Base-by-base conservation (phyloP, 352 stramenopile genomes). In the Globisporangium carolinianum region DNA sequence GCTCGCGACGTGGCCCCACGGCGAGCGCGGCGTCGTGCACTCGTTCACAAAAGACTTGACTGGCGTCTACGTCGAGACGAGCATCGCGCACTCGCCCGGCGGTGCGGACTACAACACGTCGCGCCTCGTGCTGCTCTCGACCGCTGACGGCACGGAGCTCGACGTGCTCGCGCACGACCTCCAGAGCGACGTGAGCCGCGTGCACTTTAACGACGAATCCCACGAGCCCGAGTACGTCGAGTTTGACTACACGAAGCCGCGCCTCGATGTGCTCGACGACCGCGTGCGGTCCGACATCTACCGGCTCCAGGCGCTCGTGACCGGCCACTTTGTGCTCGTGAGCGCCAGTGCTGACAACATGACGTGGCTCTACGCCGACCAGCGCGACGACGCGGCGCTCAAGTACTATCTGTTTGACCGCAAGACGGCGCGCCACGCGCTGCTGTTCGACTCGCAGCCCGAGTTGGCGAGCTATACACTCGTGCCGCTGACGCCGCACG, bases 361-460 rank as follows among this genome's bases (percentile, higher is more conserved):
- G 18, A 81, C 77, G 14, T 95, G 79, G 82, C 69, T 79, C 18
- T 82, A 62, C 60, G 61, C 55, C 24, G 75, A 75, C 24, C 62
- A 82, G n/a, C 73, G 89, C n/a, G 68, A 95, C 59, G 75, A 94
- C 56, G 60, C 55, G 24, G 70, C 69, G 45, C 62, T 69, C 50
- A 67, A 71, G 59, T 81, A 78, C 60, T 81, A 72, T 59, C 68
- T 76, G 55, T 78, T 69, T 50, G 63, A 72, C 47, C 72, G 72
- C 12, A 32, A 46, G 47, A 64, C 55, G 15, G 57, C 62, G 38
- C 50, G 58, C 15, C 53, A 71, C 45, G 69, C 69, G 45, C 54
- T 81, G 39, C 58, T 81, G 24, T 75, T 75, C 48, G 65, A 78
- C 56, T 69, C 64, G 51, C 69, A 69, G 4, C 69, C 72, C 0